These are phyloP conservation scores for Raffaelea albimanens DNA, from an alignment of 2,329 filamentous ascomycete genomes.

Conservation along the genomic window DNA sequence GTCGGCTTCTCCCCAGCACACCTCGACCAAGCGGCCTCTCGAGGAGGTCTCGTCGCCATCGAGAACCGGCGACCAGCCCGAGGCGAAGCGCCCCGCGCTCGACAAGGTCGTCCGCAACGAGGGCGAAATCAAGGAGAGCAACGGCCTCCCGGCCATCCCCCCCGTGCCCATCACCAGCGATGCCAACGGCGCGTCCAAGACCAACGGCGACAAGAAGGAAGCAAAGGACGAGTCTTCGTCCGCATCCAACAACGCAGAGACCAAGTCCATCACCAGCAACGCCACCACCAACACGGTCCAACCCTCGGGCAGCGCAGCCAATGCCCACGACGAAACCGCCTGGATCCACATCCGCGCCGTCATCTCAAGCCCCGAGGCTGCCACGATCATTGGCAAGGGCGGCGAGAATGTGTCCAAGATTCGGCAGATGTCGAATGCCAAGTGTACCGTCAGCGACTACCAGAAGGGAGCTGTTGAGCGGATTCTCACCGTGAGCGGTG, in stretches of 20 bases:
- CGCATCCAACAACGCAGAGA: slow-evolving; percentile 55
- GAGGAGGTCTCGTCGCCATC: slow-evolving; percentile 96
- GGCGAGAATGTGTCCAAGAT: slow-evolving; percentile 98
- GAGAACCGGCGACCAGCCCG: slow-evolving; percentile 82
- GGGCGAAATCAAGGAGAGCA: slow-evolving; percentile 40
- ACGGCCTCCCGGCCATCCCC: slow-evolving; percentile 19
- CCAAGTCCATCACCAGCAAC: slow-evolving; percentile 36
- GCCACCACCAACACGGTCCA: slow-evolving; percentile 29
- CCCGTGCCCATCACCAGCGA: slow-evolving; percentile 29
- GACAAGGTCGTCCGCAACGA: slow-evolving; percentile 79
- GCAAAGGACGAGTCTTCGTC: slow-evolving; percentile 57
- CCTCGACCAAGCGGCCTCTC: slow-evolving; percentile 81
- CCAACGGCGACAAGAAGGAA: slow-evolving; percentile 41
- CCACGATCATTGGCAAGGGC: slow-evolving; percentile 96
- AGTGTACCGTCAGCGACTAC: slow-evolving; percentile 98
- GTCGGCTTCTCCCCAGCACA: slow-evolving; percentile 61
- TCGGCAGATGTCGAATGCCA: slow-evolving; percentile 85
- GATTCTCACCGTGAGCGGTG: slow-evolving; percentile 92
- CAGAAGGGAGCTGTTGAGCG: slow-evolving; percentile 94
- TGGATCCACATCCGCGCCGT: slow-evolving; percentile 98
- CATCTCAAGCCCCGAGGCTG: slow-evolving; percentile 94
- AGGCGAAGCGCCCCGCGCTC: slow-evolving; percentile 91
- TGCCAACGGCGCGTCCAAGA: slow-evolving; percentile 38
- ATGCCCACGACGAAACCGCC: slow-evolving; percentile 74
- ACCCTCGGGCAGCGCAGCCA: slow-evolving; percentile 35